phyloP scores from a whole-genome alignment of 352 stramenopile species.

The Phytophthora brassicae region DNA sequence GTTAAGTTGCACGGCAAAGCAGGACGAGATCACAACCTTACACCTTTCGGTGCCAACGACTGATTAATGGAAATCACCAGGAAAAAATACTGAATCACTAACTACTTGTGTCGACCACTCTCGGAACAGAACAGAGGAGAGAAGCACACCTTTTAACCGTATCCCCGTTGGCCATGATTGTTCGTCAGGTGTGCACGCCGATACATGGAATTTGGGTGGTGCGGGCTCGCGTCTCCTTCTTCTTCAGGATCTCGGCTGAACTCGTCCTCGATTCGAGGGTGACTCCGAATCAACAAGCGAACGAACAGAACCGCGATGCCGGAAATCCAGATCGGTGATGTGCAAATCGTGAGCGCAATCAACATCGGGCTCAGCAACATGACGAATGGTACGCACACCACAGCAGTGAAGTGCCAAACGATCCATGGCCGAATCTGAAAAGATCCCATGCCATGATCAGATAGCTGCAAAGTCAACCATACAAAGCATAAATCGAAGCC shows the following conservation, averaged over 20 bases:
- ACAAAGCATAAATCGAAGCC: not conserved
- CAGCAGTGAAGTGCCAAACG: slow-evolving; percentile 65
- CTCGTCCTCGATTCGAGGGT: slow-evolving; percentile 35
- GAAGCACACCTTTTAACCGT: slow-evolving; percentile 13
- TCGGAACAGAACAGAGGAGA: not conserved
- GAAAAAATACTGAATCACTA: slow-evolving; percentile 36
- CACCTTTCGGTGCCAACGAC: slow-evolving; percentile 4
- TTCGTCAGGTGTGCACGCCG: slow-evolving; percentile 41
- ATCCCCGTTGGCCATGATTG: slow-evolving; percentile 28
- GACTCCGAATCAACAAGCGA: slow-evolving; percentile 41
- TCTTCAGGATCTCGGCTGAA: slow-evolving; percentile 45
- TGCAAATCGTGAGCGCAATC: slow-evolving; percentile 77
- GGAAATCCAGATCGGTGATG: slow-evolving; percentile 74
- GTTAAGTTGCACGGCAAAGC: not conserved
- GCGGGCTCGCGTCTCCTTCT: slow-evolving; percentile 39
- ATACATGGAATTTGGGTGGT: slow-evolving; percentile 56
- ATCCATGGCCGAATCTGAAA: slow-evolving; percentile 57
- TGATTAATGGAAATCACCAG: slow-evolving; percentile 15
- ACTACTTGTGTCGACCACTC: slow-evolving; percentile 19
- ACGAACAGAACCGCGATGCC: slow-evolving; percentile 59
- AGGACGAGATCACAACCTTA: too few species aligned
- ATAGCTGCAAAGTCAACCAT: not conserved
- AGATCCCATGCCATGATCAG: slow-evolving; percentile 3
- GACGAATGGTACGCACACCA: slow-evolving; percentile 73
- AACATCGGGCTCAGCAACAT: slow-evolving; percentile 75